Evolutionary conservation across 108 stramenopile genomes (phyloP).

Genomic region (Nitzschia palea): DNA sequence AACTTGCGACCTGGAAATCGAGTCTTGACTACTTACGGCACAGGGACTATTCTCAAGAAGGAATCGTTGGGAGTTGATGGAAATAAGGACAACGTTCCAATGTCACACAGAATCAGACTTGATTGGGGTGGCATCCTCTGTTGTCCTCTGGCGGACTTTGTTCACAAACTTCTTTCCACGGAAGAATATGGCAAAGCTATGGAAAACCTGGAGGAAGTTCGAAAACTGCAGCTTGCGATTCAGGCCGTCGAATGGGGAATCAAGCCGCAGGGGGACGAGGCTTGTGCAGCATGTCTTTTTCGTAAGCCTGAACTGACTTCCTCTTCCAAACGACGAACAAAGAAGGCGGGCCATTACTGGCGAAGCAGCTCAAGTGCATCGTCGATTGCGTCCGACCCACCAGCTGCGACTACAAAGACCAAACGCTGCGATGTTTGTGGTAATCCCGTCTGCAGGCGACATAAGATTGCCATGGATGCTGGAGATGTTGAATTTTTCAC

Average conservation of each 20-base stretch:
- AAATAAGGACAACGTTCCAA: background rate
- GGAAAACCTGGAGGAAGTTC: constrained; percentile 33
- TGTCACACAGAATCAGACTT: constrained; percentile 7
- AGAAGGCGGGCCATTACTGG: background rate
- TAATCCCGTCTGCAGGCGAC: constrained; percentile 28
- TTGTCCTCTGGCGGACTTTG: constrained; percentile 11
- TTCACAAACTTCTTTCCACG: constrained; percentile 20
- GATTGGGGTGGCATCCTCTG: constrained; percentile 3
- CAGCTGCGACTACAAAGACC: constrained; percentile 11
- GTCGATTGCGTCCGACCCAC: background rate
- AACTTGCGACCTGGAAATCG: constrained; percentile 14
- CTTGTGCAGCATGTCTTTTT: constrained; percentile 26
- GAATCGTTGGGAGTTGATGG: background rate
- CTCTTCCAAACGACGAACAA: background rate
- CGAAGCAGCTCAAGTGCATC: constrained; percentile 2
- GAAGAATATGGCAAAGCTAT: constrained; percentile 30
- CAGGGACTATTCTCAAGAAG: constrained; percentile 4
- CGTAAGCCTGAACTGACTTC: constrained; percentile 18
- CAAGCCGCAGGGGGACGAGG: constrained; percentile 3
- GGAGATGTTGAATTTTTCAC: constrained; percentile 19
- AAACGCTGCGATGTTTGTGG: constrained; percentile 35
- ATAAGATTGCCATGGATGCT: constrained; percentile 4
- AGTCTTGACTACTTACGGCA: constrained; percentile 16
- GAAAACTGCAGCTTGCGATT: constrained; percentile 21
- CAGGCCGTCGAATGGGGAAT: constrained; percentile 26